A percentile compares a stretch with the other conserved stretches of the same genome.
These are phyloP conservation scores for Podospora fimiseda DNA, from an alignment of 495 filamentous ascomycete species.

Conservation along the genomic window DNA sequence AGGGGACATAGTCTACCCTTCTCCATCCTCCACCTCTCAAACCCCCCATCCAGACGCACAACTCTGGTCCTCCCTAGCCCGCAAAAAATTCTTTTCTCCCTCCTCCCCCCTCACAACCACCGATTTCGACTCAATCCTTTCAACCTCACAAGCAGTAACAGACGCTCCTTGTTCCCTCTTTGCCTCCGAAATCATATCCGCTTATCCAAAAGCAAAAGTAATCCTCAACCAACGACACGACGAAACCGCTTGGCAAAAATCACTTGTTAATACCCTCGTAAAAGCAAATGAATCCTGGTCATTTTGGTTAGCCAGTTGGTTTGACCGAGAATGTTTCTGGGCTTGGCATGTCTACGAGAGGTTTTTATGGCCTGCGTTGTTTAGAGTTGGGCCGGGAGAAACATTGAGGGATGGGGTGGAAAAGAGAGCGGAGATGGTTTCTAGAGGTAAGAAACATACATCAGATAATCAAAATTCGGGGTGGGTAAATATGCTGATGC, in stretches of 20 bases:
- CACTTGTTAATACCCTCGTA: slow-evolving; percentile 18
- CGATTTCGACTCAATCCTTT: slow-evolving; percentile 43
- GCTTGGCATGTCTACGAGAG: slow-evolving; percentile 25
- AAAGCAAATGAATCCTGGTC: slow-evolving; percentile 21
- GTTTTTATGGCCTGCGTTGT: slow-evolving; percentile 24
- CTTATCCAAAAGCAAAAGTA: slow-evolving; percentile 43
- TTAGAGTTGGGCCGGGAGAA: slow-evolving; percentile 17
- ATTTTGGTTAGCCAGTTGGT: slow-evolving; percentile 19
- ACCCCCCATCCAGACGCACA: neutral
- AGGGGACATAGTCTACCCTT: neutral
- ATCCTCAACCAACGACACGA: slow-evolving; percentile 34
- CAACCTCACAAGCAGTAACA: slow-evolving; percentile 36
- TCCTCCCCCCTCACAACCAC: slow-evolving; percentile 38
- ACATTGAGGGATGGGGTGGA: slow-evolving; percentile 9
- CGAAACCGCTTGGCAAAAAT: slow-evolving; percentile 36
- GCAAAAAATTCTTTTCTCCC: neutral
- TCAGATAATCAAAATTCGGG: no score
- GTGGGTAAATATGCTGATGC: neutral
- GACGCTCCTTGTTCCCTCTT: slow-evolving; percentile 40
- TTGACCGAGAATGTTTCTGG: slow-evolving; percentile 26
- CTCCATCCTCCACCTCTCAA: neutral
- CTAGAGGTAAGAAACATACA: slow-evolving; percentile 17
- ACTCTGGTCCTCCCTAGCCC: neutral
- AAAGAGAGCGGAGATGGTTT: slow-evolving; percentile 19
- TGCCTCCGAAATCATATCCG: slow-evolving; percentile 33